These are phyloP conservation scores for Thymus quinquecostatus DNA, from an alignment of 257 asterid genomes.

Conservation along the genomic window DNA sequence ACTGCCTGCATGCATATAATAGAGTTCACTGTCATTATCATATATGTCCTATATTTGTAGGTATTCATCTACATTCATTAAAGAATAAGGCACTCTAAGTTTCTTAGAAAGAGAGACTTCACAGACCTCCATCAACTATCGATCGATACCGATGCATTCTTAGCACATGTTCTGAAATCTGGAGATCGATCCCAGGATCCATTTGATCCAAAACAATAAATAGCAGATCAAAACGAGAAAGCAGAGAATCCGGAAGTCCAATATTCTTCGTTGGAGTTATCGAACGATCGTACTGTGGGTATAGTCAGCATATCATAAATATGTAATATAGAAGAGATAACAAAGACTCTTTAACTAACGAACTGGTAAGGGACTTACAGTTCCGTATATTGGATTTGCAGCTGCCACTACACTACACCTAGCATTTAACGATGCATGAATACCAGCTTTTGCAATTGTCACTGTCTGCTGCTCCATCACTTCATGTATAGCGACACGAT, in stretches of 20 bases:
- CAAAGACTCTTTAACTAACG: neutral
- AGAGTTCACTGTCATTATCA: neutral
- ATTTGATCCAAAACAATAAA: conserved; percentile 98
- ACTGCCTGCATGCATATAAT: conserved; percentile 47
- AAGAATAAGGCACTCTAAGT: conserved; percentile 15
- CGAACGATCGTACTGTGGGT: conserved; percentile 87
- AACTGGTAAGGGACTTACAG: conserved; percentile 61
- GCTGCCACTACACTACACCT: conserved; percentile 99
- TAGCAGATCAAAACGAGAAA: conserved; percentile 94
- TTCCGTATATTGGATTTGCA: conserved; percentile 98
- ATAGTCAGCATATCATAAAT: conserved; percentile 19
- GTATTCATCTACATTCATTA: neutral
- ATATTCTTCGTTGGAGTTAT: conserved; percentile 93
- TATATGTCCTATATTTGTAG: neutral
- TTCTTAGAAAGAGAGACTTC: conserved; percentile 14
- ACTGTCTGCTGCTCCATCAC: conserved; percentile 99
- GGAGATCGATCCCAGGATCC: conserved; percentile 92
- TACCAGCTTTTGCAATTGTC: conserved; percentile 98
- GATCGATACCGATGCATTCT: conserved; percentile 90
- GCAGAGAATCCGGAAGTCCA: conserved; percentile 98
- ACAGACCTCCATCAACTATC: conserved; percentile 70
- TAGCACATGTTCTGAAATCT: conserved; percentile 86
- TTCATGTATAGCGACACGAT: conserved; percentile 97
- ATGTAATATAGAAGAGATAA: neutral
- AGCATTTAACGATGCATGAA: conserved; percentile 96